Evolutionary conservation across 805 yeast genomes (phyloP).

Genomic region (Schwanniomyces pseudopolymorphus): DNA sequence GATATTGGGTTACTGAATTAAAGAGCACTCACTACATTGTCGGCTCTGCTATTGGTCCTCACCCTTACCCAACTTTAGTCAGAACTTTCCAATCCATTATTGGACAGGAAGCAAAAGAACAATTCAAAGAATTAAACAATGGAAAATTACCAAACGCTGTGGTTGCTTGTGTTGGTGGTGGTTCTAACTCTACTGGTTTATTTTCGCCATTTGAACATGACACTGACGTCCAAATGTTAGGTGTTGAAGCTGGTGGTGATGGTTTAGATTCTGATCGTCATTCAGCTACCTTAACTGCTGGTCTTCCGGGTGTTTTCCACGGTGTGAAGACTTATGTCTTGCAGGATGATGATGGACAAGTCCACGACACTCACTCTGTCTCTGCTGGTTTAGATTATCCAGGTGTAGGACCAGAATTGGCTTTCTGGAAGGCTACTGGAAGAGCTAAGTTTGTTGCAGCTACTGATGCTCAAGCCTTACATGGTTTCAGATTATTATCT

Average conservation of each 20-base stretch:
- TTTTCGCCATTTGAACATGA: conserved; percentile 92
- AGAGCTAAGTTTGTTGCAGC: conserved; percentile 91
- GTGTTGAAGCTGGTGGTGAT: conserved; percentile 99
- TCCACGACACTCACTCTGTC: conserved; percentile 95
- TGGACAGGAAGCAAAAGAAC: conserved; percentile 92
- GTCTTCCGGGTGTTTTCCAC: conserved; percentile 96
- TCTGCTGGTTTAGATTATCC: conserved; percentile 99
- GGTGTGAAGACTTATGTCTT: conserved; percentile 94
- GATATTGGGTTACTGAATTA: conserved; percentile 90
- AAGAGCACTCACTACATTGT: conserved; percentile 89
- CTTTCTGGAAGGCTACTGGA: conserved; percentile 91
- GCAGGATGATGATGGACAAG: conserved; percentile 92
- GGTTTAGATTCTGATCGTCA: conserved; percentile 88
- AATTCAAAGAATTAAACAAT: conserved; percentile 72
- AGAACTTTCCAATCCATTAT: conserved; percentile 98
- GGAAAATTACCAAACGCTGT: conserved; percentile 90
- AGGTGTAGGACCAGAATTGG: conserved; percentile 98
- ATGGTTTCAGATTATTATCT: conserved; percentile 84
- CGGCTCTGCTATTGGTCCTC: conserved; percentile 99
- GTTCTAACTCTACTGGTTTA: conserved; percentile 95
- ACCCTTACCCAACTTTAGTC: conserved; percentile 97
- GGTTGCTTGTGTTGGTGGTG: conserved; percentile 99
- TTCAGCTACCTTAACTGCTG: conserved; percentile 94
- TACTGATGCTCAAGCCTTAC: conserved; percentile 91
- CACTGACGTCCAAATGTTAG: conserved; percentile 71